A percentile compares a stretch with the other conserved stretches of the same genome.
Evolutionary conservation across 2,329 filamentous ascomycete species (phyloP).

Genomic region (Colletotrichum caudatum): DNA sequence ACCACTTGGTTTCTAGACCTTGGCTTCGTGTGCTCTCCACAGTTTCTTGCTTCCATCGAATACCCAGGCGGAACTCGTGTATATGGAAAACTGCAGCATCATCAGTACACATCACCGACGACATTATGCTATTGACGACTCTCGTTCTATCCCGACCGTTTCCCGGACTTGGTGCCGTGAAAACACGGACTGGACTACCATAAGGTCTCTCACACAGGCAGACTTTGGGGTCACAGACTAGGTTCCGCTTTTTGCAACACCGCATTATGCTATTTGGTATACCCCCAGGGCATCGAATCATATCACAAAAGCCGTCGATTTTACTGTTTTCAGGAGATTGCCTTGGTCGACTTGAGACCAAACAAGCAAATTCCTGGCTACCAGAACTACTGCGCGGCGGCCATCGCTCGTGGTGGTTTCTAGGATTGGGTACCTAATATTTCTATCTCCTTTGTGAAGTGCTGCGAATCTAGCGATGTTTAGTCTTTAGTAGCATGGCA

Average conservation of each 20-base stretch:
- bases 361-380: conserved; percentile 15
- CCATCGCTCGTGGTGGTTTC: conserved; percentile 11
- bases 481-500: conserved; percentile 41
- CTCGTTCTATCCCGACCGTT: conserved; percentile 27
- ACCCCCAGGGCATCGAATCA: conserved; percentile 40
- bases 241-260: conserved; percentile 37
- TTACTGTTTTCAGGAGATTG: conserved; percentile 40
- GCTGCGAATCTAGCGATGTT: conserved; percentile 40
- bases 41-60: conserved; percentile 41
- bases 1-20: conserved; percentile 66
- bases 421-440: conserved; percentile 37
- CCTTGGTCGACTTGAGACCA: conserved; percentile 29
- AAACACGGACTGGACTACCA: background rate
- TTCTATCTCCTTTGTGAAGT: conserved; percentile 36
- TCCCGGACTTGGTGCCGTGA: conserved; percentile 7
- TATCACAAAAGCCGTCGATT: conserved; percentile 42
- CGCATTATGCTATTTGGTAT: conserved; percentile 41
- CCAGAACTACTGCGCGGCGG: background rate
- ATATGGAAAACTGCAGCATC: conserved; percentile 32
- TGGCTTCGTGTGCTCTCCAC: conserved; percentile 29
- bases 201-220: background rate
- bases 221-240: conserved; percentile 8
- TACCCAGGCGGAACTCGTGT: conserved; percentile 41
- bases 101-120: conserved; percentile 46
- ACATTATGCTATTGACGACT: conserved; percentile 53